These are phyloP conservation scores for Cyclanthera cordifolia DNA, from an alignment of 306 rosid genomes.

Conservation along the genomic window DNA sequence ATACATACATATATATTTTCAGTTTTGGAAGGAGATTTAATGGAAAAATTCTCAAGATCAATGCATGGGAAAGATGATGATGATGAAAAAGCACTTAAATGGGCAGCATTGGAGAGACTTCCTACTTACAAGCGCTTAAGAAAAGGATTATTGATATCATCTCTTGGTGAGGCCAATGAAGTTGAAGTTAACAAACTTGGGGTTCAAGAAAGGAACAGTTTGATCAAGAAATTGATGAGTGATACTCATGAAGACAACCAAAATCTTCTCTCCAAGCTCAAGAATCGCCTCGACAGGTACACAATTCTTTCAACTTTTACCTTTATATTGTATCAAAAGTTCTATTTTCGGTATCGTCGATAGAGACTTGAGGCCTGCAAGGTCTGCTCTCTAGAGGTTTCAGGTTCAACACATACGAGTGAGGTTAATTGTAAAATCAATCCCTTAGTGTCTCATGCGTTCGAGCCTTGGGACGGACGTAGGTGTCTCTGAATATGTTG, in stretches of 20 bases:
- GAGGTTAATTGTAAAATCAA: too few species aligned
- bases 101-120: slow-evolving; percentile 63
- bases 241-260: slow-evolving; percentile 27
- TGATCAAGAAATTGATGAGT: slow-evolving; percentile 26
- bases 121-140: slow-evolving; percentile 61
- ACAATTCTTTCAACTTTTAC: background rate
- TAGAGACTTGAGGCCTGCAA: too few species aligned
- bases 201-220: slow-evolving; percentile 19
- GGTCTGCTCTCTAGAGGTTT: too few species aligned
- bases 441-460: too few species aligned
- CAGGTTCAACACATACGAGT: too few species aligned
- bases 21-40: slow-evolving; percentile 27
- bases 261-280: slow-evolving; percentile 36
- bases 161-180: slow-evolving; percentile 33
- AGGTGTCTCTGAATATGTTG: too few species aligned
- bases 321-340: background rate
- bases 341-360: background rate
- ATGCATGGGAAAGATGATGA: slow-evolving; percentile 32
- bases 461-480: too few species aligned
- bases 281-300: slow-evolving; percentile 54
- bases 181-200: slow-evolving; percentile 40
- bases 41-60: slow-evolving; percentile 40
- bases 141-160: slow-evolving; percentile 45
- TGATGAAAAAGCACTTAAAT: slow-evolving; percentile 59
- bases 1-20: too few species aligned